Base-by-base conservation (phyloP, 768 basidiomycete species). In the Mycena haematopus region DNA sequence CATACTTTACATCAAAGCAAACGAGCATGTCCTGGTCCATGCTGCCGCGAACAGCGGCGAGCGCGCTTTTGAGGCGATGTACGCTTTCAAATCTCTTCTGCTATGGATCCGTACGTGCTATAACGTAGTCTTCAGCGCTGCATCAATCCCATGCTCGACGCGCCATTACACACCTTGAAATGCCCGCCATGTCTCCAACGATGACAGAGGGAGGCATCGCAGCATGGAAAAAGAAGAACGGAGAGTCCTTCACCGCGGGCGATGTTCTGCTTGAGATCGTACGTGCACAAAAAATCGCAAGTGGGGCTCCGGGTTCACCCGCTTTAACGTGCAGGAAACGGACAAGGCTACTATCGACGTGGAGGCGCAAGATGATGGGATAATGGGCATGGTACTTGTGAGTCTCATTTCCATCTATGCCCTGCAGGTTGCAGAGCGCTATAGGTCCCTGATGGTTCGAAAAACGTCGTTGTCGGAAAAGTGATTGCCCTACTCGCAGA, bases 331-430 rank as follows among this genome's bases (percentile, higher is more conserved):
- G 60, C 76, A 95, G 93, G 93, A 95, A 82, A 95, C 93, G 45
- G 93, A 95, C 82, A 94, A 94, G 76, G 92, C 96, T 17, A 96
- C 95, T 2, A 97, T 99, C 71, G 97, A 99, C 74, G 96, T 99
- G 8, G 97, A 99, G 77, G 95, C 97, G 15, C 96, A 96, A 76
- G 96, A 98, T 31, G 96, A 99, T 70, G 97, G 97, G 66, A 76
- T 99, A 17, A 77, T 99, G 72, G 96, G 91, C 58, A 98, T 93
- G 80, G 96, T 99, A 66, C 68, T 99, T 70, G 95, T 95, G 71
- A 56, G 90, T 78, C 33, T 25, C 14, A 15, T 7, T 14, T 42
- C 33, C 17, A 14, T 24, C 15, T 7, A 14, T 31, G 19, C 52
- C 21, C 6, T 27, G 44, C 56, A 14, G 29, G 29, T 22, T 19